Evolutionary conservation across 2,329 filamentous ascomycete species (phyloP), one percentile per base, ranked within the genome.

Genomic region (Triangularia setosa): DNA sequence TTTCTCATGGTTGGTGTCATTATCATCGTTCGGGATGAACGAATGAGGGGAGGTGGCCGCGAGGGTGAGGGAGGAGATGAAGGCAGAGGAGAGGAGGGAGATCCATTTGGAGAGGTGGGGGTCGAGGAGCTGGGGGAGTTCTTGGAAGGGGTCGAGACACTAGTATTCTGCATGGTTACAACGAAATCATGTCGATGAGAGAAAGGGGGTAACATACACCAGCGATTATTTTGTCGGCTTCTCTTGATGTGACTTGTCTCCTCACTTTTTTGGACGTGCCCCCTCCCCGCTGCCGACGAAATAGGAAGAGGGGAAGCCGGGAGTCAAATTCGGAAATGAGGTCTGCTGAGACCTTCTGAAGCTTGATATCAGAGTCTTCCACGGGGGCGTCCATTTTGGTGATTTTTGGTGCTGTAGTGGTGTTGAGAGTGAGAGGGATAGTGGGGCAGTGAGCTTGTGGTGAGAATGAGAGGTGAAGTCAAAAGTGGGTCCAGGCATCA

Each of bases 61-160:
- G 73, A 78, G 75, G 58, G 75, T 77, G 67, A 79, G 79, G 8
- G 93, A 78, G 71, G 87, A 84, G 21, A 97, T 79, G 72, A 94
- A 96, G 18, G 91, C 89, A 72, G 89, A 84, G 25, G 92, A 87
- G 35, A 98, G 81, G 48, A 85, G 80, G 24, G 91, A 89, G 58
- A 98, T 81, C 76, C 96, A 87, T 68, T 79, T 83, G 59, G 90
- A 87, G 52, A 99, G 83, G 75, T 94, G 86, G 9, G 92, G 87
- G 77, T 99, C 95, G 25, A 99, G 84, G 44, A 98, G 84, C 75
- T 99, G 95, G 18, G 95, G 95, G 69, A 96, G 89, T 80, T 97
- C 93, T 81, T 98, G 94, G 71, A 98, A 99, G 1, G 90, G 88
- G 70, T 97, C 93, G 58, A 99, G 86, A 4, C 84, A 75, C 80